phyloP scores from a whole-genome alignment of 2,329 filamentous ascomycete genomes.

The Fusarium stilboides region DNA sequence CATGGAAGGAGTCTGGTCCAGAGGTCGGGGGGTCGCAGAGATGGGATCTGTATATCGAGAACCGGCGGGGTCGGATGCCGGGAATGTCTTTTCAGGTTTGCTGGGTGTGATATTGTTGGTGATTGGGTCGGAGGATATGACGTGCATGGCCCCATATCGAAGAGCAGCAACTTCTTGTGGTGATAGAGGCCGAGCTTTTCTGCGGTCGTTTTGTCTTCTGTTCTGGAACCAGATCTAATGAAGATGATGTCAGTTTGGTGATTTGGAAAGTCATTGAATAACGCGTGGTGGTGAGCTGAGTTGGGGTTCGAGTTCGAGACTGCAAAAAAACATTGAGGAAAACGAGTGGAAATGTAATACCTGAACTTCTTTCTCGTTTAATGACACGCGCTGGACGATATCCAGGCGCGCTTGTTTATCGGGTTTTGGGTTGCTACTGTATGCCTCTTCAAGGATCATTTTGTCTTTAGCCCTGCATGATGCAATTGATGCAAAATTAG shows the following conservation, averaged over 20 bases:
- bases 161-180: slow-evolving; percentile 80
- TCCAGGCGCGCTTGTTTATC: slow-evolving; percentile 89
- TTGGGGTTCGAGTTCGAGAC: not conserved
- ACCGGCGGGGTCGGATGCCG: slow-evolving; percentile 49
- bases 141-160: slow-evolving; percentile 68
- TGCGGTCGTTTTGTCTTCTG: slow-evolving; percentile 89
- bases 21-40: slow-evolving; percentile 46
- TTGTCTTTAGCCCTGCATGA: slow-evolving; percentile 84
- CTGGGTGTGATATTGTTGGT: slow-evolving; percentile 48
- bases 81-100: slow-evolving; percentile 49
- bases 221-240: slow-evolving; percentile 98
- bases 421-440: slow-evolving; percentile 87
- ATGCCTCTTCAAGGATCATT: slow-evolving; percentile 87
- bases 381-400: slow-evolving; percentile 86
- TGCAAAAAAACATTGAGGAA: slow-evolving; percentile 4
- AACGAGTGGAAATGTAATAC: slow-evolving; percentile 66
- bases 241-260: slow-evolving; percentile 35
- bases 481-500: slow-evolving; percentile 45
- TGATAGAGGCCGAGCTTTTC: slow-evolving; percentile 87
- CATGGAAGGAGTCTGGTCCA: slow-evolving; percentile 49
- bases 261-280: slow-evolving; percentile 20
- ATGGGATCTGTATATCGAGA: slow-evolving; percentile 47
- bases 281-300: slow-evolving; percentile 34
- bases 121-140: slow-evolving; percentile 64
- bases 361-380: slow-evolving; percentile 97